Conservation (phyloP, 1,284 basidiomycete genomes). For the Ustilago bromivora region DNA sequence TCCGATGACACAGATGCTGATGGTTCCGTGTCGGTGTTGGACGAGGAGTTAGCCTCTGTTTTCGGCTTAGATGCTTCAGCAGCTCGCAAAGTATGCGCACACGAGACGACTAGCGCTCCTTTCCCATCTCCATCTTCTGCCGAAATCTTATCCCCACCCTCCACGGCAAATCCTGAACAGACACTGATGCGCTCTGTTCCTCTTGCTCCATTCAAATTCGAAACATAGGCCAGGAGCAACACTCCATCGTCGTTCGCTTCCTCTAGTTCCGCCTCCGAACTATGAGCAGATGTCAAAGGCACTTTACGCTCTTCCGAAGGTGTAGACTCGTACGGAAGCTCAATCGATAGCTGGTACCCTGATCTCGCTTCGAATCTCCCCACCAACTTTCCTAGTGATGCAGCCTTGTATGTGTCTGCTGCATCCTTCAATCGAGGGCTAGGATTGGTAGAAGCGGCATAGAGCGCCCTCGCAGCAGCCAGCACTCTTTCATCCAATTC, state of each 20-base stretch:
- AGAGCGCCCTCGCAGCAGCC: conserved; percentile 48
- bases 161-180: conserved; percentile 77
- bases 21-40: background rate
- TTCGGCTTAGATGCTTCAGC: conserved; percentile 53
- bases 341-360: conserved; percentile 57
- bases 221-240: conserved; percentile 76
- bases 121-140: conserved; percentile 64
- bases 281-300: conserved; percentile 50
- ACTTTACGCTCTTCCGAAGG: conserved; percentile 55
- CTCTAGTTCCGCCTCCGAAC: conserved; percentile 54
- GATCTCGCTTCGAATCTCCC: conserved; percentile 42
- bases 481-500: conserved; percentile 62
- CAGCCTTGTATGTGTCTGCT: conserved; percentile 21
- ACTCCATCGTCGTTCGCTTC: conserved; percentile 70
- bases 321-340: conserved; percentile 64
- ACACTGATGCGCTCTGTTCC: conserved; percentile 74
- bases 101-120: conserved; percentile 74
- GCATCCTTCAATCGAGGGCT: conserved; percentile 7
- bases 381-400: conserved; percentile 31
- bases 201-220: conserved; percentile 61
- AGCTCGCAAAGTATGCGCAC: conserved; percentile 76
- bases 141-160: conserved; percentile 59
- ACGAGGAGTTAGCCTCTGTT: conserved; percentile 16
- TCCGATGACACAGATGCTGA: conserved; percentile 9
- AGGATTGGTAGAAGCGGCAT: conserved; percentile 25